Conservation (phyloP, 371 early-diverging fungal species). For the Mortierella polycephala region DNA sequence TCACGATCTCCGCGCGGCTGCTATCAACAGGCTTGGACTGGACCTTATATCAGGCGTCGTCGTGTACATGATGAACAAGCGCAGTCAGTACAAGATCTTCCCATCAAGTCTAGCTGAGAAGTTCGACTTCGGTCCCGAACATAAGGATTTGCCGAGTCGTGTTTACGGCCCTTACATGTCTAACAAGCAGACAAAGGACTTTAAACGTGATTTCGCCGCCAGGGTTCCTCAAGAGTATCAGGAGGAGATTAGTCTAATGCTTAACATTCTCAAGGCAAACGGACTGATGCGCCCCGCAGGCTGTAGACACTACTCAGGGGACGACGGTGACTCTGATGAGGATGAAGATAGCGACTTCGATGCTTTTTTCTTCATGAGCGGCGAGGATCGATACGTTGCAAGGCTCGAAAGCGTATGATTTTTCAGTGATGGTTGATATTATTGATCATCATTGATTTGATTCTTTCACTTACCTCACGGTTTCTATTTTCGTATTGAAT, state of each 20-base stretch:
- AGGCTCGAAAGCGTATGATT: constrained; percentile 1
- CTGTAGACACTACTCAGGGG: background rate
- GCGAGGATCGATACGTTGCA: background rate
- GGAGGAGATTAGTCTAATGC: constrained; percentile 4
- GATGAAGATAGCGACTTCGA: background rate
- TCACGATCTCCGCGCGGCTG: constrained; percentile 1
- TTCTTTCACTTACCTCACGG: background rate
- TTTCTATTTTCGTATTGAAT: background rate
- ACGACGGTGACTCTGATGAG: background rate
- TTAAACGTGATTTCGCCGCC: background rate
- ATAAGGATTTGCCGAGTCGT: background rate
- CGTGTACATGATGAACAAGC: constrained; percentile 1
- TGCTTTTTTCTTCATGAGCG: no score
- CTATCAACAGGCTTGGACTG: constrained; percentile 4
- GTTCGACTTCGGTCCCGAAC: constrained; percentile 7
- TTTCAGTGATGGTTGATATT: no score
- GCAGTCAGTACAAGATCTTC: constrained; percentile 12
- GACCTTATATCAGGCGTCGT: background rate
- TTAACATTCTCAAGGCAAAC: constrained; percentile 10
- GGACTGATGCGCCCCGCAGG: background rate
- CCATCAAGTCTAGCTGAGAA: constrained; percentile 6
- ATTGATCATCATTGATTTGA: background rate
- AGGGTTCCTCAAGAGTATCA: constrained; percentile 3
- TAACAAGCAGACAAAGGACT: constrained; percentile 13
- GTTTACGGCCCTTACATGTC: constrained; percentile 3